phyloP scores from a whole-genome alignment of 768 basidiomycete genomes.

The Multifurca ochricompacta region DNA sequence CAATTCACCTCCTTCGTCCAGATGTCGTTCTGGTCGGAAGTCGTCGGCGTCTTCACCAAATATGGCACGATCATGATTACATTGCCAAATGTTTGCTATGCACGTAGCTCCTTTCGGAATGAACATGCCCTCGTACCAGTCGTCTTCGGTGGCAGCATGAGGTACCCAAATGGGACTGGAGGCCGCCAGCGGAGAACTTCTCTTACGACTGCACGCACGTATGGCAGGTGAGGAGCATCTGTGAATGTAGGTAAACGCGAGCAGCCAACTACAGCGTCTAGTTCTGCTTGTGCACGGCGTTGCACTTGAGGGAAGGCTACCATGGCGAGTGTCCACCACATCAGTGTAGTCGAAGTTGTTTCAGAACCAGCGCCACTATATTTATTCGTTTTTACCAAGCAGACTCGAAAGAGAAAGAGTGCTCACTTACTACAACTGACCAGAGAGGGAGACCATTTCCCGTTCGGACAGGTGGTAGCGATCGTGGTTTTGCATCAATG shows the following conservation, averaged over 20 bases:
- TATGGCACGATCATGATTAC: conserved; percentile 23
- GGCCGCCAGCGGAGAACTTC: conserved; percentile 15
- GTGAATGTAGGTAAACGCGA: conserved; percentile 12
- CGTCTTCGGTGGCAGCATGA: conserved; percentile 22
- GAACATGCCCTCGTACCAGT: no score
- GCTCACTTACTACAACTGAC: not conserved
- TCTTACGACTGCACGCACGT: conserved; percentile 17
- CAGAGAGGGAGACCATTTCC: not conserved
- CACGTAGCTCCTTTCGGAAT: conserved; percentile 32
- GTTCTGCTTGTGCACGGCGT: conserved; percentile 1
- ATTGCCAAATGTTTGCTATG: conserved; percentile 25
- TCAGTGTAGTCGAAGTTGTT: conserved; percentile 1
- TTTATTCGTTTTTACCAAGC: not conserved
- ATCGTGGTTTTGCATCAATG: not conserved
- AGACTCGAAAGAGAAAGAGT: not conserved
- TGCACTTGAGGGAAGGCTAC: no score
- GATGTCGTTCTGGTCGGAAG: conserved; percentile 24
- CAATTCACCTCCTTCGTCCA: conserved; percentile 22
- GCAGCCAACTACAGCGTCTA: conserved; percentile 10
- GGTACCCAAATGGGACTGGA: conserved; percentile 9
- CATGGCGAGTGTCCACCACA: conserved; percentile 12
- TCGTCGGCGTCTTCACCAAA: conserved; percentile 22
- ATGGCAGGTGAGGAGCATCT: conserved; percentile 7
- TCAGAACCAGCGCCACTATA: conserved; percentile 1
- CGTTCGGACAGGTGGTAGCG: not conserved